Conservation (phyloP, 108 stramenopile genomes). For the Thalassiosira profunda region DNA sequence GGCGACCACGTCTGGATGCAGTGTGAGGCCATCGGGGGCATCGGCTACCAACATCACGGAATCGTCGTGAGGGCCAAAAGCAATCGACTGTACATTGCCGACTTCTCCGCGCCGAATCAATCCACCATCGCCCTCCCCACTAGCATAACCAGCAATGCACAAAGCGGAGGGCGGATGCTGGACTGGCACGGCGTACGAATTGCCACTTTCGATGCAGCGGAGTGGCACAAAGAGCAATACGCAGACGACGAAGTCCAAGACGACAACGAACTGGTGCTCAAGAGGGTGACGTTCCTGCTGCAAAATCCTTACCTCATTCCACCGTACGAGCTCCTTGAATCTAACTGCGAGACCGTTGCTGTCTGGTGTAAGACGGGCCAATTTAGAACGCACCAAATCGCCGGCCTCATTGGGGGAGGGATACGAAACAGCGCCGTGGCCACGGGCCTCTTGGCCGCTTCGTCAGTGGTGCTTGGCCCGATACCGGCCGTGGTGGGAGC, state of each 20-base stretch:
- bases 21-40: conserved; percentile 25
- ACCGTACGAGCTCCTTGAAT: conserved; percentile 35
- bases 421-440: conserved; percentile 20
- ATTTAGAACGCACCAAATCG: conserved; percentile 9
- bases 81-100: conserved; percentile 27
- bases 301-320: conserved; percentile 30
- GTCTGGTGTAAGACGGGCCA: conserved; percentile 52
- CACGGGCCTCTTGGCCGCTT: conserved; percentile 13
- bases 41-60: conserved; percentile 54
- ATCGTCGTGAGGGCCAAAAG: conserved; percentile 33
- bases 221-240: conserved; percentile 57
- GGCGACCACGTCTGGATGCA: conserved; percentile 62
- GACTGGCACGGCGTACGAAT: conserved; percentile 13
- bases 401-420: conserved; percentile 20
- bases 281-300: conserved; percentile 17
- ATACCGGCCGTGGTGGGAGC: conserved; percentile 4
- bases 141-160: conserved; percentile 19
- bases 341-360: conserved; percentile 57
- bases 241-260: neutral
- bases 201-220: conserved; percentile 9
- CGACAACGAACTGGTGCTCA: neutral
- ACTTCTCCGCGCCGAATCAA: conserved; percentile 35
- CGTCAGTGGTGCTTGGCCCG: conserved; percentile 9
- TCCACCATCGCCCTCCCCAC: conserved; percentile 17
- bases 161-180: neutral